Percentiles rank a stretch among this genome's conserved stretches.
These are phyloP conservation scores for Calycina herbarum DNA, from an alignment of 2,329 filamentous ascomycete species.

Conservation along the genomic window DNA sequence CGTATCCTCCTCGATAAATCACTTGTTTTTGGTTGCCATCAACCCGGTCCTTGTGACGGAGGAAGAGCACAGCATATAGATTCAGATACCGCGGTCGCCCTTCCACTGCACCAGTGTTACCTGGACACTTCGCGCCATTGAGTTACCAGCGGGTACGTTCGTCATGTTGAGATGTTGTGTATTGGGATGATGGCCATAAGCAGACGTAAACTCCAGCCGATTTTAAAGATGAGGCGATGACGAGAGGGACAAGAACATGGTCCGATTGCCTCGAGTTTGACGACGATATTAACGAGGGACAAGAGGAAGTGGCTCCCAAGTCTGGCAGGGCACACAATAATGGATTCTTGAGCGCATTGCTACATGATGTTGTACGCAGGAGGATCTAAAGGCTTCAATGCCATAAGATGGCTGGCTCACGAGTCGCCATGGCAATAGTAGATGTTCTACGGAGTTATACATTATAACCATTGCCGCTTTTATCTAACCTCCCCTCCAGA, in stretches of 20 bases:
- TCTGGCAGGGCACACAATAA: background rate
- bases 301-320: conserved; percentile 5
- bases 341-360: conserved; percentile 11
- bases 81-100: conserved; percentile 16
- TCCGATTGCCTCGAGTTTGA: background rate
- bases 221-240: background rate
- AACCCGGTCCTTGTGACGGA: conserved; percentile 13
- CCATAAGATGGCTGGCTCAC: no score
- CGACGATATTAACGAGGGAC: conserved; percentile 1
- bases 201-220: background rate
- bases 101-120: conserved; percentile 13
- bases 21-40: conserved; percentile 8
- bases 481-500: no score
- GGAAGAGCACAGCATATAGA: conserved; percentile 13
- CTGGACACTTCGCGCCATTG: conserved; percentile 11
- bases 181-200: no score
- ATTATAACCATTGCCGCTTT: no score
- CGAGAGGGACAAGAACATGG: background rate
- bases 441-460: no score
- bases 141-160: conserved; percentile 4
- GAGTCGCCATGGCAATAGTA: no score
- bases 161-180: conserved; percentile 9
- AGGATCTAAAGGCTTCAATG: conserved; percentile 2
- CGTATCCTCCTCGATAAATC: background rate
- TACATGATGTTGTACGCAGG: conserved; percentile 17